Evolutionary conservation across 2,329 filamentous ascomycete species (phyloP).

Genomic region (Geosmithia flava): DNA sequence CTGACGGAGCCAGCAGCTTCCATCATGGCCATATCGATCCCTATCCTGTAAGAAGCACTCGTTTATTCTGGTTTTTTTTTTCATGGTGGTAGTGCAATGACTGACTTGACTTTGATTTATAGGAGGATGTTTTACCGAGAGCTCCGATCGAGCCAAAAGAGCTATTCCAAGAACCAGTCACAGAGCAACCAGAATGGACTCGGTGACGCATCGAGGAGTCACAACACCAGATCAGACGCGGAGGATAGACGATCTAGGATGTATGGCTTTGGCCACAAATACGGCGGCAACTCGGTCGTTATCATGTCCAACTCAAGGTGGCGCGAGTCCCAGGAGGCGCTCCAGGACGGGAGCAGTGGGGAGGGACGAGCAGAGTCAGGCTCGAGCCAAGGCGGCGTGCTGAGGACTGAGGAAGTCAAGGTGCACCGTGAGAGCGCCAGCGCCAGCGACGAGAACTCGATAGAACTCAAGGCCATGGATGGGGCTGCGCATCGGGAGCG

Average conservation of each 20-base stretch:
- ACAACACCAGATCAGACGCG: not conserved
- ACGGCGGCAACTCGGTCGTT: slow-evolving; percentile 15
- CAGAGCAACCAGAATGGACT: slow-evolving; percentile 3
- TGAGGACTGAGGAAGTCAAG: slow-evolving; percentile 17
- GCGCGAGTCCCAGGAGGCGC: slow-evolving; percentile 18
- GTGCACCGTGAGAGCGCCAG: slow-evolving; percentile 10
- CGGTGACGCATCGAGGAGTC: not conserved
- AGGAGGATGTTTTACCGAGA: slow-evolving; percentile 21
- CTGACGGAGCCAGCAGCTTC: slow-evolving; percentile 19
- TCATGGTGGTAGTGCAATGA: not conserved
- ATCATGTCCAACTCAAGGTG: slow-evolving; percentile 17
- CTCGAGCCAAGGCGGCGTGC: slow-evolving; percentile 8
- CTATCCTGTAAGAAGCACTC: slow-evolving; percentile 13
- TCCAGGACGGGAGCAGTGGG: slow-evolving; percentile 10
- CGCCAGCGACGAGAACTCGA: not conserved
- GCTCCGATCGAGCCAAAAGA: slow-evolving; percentile 15
- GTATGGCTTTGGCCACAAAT: slow-evolving; percentile 8
- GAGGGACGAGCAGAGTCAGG: slow-evolving; percentile 1
- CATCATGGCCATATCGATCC: slow-evolving; percentile 22
- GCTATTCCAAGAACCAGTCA: slow-evolving; percentile 12
- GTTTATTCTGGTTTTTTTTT: not conserved
- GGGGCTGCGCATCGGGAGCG: not conserved
- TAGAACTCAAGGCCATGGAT: not conserved
- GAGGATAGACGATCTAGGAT: slow-evolving; percentile 7
- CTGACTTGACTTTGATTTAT: not conserved